Evolutionary conservation across 768 basidiomycete species (phyloP), one percentile per base, ranked within the genome.

Genomic region (Tylopilus rubrobrunneus): DNA sequence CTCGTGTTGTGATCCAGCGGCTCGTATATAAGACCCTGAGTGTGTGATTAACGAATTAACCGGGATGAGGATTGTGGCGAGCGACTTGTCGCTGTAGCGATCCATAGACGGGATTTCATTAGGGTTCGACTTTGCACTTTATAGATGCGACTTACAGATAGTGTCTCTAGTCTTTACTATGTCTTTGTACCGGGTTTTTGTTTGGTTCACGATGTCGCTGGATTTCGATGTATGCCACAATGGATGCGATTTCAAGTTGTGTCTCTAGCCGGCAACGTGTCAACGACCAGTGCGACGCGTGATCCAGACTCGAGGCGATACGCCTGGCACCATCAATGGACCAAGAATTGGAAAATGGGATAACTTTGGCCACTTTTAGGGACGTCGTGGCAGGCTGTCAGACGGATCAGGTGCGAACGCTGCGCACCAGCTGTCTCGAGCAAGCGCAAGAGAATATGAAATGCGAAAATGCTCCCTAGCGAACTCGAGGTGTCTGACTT

Each of bases 11-110:
- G 57, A 48, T 48, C 49, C 39, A 67, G 66, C 67, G 66, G 44
- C 62, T 67, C 42, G 60, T 67, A 29, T 62, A 62, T 5, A 67
- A 67, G 52, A 49, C 63, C 61, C 57, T 65, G 60, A 65, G 9
- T 48, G 62, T 64, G 64, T 67, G 59, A 68, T 48, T 43, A 49
- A 42, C 10, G 27, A 31, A 29, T 42, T 39, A 28, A 46, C 43
- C 39, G 44, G 46, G 34, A 25, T 50, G 48, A 49, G 49, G 61
- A 54, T 56, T 33, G 50, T 39, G 45, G 56, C 37, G 29, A 19
- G 43, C 48, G 43, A 23, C 45, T 45, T 40, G 45, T 44, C 42
- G 47, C 46, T 48, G 49, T 48, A 34, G 47, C 52, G 60, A 60
- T 62, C 62, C 64, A 56, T 67, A 55, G 62, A 58, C 52, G 52